These are phyloP conservation scores for Neurospora discreta DNA, from an alignment of 495 filamentous ascomycete genomes.

Conservation along the genomic window DNA sequence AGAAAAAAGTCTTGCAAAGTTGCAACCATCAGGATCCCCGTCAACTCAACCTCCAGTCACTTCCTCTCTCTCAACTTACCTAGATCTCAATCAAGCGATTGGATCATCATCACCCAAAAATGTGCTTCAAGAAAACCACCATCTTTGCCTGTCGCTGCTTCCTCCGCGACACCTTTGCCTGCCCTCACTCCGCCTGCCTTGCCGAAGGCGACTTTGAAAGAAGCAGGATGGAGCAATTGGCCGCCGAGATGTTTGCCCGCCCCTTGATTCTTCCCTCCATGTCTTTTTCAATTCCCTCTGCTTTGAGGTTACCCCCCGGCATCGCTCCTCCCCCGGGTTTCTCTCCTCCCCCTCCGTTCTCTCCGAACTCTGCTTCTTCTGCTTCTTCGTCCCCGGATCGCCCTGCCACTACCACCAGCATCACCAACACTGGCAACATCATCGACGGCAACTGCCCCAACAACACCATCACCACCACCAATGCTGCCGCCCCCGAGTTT, in stretches of 20 bases:
- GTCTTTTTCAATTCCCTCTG: not conserved
- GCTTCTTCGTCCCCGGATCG: not conserved
- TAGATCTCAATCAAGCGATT: not conserved
- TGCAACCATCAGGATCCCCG: not conserved
- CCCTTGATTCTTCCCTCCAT: not conserved
- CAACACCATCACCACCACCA: not conserved
- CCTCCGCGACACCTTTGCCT: not conserved
- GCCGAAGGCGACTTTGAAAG: not conserved
- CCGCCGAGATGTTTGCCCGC: not conserved
- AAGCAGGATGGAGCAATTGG: not conserved
- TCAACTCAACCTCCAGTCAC: not conserved
- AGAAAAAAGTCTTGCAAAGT: not conserved
- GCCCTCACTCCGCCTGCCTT: not conserved
- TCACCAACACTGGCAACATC: not conserved
- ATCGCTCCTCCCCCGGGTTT: not conserved
- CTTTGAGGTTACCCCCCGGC: not conserved
- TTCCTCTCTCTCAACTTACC: not conserved
- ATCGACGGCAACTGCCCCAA: too few relatives aligned
- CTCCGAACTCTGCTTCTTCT: not conserved
- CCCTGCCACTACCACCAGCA: fast-evolving
- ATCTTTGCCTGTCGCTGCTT: not conserved
- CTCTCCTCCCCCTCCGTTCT: not conserved
- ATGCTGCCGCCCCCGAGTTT: not conserved
- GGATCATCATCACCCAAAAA: not conserved
- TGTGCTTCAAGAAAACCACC: not conserved